These are phyloP conservation scores for Chytriomyces sp. DNA, from an alignment of 192 early-diverging fungal genomes.

Conservation along the genomic window DNA sequence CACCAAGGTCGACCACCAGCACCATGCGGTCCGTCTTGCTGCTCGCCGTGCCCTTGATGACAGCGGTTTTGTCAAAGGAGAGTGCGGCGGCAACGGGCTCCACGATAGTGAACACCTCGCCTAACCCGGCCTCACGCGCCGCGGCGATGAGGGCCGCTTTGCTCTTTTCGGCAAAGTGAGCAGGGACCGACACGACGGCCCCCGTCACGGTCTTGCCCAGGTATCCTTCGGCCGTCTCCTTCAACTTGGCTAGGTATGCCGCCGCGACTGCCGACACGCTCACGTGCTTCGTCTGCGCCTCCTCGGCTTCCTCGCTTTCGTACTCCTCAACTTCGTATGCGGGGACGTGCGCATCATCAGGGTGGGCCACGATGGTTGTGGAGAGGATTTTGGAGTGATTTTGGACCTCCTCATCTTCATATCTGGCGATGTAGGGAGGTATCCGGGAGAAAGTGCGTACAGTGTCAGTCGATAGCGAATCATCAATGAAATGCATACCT, in stretches of 20 bases:
- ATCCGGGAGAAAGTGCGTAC: neutral
- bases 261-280: constrained; percentile 74
- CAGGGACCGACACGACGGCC: constrained; percentile 83
- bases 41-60: constrained; percentile 31
- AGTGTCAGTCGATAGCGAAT: no score
- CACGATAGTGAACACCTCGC: constrained; percentile 75
- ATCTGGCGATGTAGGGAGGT: constrained; percentile 16
- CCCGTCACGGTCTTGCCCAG: constrained; percentile 77
- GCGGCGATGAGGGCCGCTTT: constrained; percentile 65
- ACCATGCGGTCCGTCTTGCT: constrained; percentile 70
- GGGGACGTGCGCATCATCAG: constrained; percentile 33
- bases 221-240: constrained; percentile 88
- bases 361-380: constrained; percentile 43
- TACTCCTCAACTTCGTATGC: constrained; percentile 54
- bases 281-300: constrained; percentile 46
- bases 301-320: constrained; percentile 61
- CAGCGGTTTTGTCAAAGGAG: constrained; percentile 68
- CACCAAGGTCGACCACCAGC: constrained; percentile 90
- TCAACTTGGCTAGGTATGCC: constrained; percentile 79
- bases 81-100: constrained; percentile 92
- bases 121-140: constrained; percentile 77
- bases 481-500: constrained; percentile 50
- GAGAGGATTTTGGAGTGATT: constrained; percentile 29
- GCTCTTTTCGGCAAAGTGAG: constrained; percentile 79
- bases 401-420: constrained; percentile 47